Evolutionary conservation across 768 basidiomycete species (phyloP).

Genomic region (Termitomyces sp.): DNA sequence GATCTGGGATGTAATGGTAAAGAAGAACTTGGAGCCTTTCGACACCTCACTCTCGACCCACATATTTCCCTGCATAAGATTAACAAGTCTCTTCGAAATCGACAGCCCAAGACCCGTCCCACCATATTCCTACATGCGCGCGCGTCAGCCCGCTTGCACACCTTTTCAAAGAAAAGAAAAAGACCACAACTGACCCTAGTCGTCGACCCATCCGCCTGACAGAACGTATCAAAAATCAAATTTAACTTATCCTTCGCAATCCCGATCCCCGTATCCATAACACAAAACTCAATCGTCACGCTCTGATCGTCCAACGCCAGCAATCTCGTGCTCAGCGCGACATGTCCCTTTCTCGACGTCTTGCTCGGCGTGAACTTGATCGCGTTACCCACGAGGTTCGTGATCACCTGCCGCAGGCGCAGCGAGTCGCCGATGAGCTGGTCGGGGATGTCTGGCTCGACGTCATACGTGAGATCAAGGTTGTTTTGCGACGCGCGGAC

Average conservation of each 20-base stretch:
- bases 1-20: conserved; percentile 88
- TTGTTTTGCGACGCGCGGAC: conserved; percentile 97
- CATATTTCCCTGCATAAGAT: conserved; percentile 97
- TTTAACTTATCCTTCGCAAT: conserved; percentile 98
- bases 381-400: conserved; percentile 91
- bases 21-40: conserved; percentile 93
- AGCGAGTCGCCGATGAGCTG: conserved; percentile 96
- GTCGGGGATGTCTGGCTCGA: conserved; percentile 93
- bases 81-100: conserved; percentile 95
- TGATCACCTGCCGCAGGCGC: conserved; percentile 91
- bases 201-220: conserved; percentile 97
- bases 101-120: conserved; percentile 95
- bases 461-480: conserved; percentile 92
- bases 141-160: background rate
- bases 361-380: conserved; percentile 94
- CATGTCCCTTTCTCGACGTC: conserved; percentile 75
- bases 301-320: conserved; percentile 74
- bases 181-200: conserved; percentile 58
- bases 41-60: conserved; percentile 97
- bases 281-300: conserved; percentile 94
- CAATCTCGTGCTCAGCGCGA: conserved; percentile 82
- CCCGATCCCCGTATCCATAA: conserved; percentile 96
- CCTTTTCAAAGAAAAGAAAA: background rate
- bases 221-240: conserved; percentile 98
- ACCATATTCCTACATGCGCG: conserved; percentile 73